Conservation (phyloP, 1,284 basidiomycete species). For the Puccinia hordei region DNA sequence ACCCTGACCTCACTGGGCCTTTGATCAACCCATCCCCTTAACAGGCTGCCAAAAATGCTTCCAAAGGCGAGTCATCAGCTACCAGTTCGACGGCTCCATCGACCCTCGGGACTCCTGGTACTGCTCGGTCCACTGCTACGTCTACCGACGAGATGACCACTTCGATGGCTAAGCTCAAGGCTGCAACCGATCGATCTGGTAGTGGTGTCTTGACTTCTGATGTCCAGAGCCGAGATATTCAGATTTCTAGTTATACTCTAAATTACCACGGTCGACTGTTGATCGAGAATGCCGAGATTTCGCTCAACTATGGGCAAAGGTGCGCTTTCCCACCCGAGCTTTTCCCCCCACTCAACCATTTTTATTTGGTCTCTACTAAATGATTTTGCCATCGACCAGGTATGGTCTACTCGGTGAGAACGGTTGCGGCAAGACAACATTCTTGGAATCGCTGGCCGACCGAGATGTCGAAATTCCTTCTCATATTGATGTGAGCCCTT, state of each 20-base stretch:
- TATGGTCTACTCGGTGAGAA: slow-evolving; percentile 95
- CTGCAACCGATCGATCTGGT: slow-evolving; percentile 86
- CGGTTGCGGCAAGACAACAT: slow-evolving; percentile 88
- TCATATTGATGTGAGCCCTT: slow-evolving; percentile 73
- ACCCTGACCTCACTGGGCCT: background rate
- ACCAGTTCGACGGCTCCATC: slow-evolving; percentile 74
- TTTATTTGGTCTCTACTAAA: background rate
- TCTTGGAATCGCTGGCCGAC: slow-evolving; percentile 73
- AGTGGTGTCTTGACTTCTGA: slow-evolving; percentile 91
- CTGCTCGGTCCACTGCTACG: slow-evolving; percentile 63
- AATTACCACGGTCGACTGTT: slow-evolving; percentile 96
- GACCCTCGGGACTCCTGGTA: slow-evolving; percentile 75
- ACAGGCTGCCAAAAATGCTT: slow-evolving; percentile 75
- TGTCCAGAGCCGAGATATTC: slow-evolving; percentile 88
- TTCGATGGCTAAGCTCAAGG: slow-evolving; percentile 79
- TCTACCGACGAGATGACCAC: slow-evolving; percentile 60
- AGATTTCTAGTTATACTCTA: slow-evolving; percentile 92
- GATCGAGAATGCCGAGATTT: slow-evolving; percentile 82
- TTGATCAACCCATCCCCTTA: background rate
- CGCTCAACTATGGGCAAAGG: slow-evolving; percentile 95
- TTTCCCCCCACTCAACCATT: background rate
- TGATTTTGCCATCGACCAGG: slow-evolving; percentile 56
- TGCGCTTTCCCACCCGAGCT: slow-evolving; percentile 58
- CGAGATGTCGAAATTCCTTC: slow-evolving; percentile 91
- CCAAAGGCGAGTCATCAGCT: slow-evolving; percentile 68